Conservation (phyloP, 2,329 filamentous ascomycete genomes). For the Blastomyces silverae region DNA sequence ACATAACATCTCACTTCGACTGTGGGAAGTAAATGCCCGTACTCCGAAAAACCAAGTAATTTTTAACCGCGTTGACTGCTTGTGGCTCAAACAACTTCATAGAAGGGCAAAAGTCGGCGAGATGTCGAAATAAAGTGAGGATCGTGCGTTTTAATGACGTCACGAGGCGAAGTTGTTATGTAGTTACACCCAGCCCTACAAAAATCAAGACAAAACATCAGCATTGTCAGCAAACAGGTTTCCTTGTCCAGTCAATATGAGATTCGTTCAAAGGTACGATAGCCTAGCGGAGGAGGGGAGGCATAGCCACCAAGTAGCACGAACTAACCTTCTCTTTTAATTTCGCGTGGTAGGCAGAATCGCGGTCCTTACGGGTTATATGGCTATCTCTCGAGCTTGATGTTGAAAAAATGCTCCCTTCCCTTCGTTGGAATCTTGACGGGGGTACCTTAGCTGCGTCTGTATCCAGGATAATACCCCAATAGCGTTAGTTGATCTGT, state of each 20-base stretch:
- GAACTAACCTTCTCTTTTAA: slow-evolving; percentile 37
- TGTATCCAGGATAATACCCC: slow-evolving; percentile 16
- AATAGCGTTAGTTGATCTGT: not conserved
- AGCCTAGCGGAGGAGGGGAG: not conserved
- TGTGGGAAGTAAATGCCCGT: not conserved
- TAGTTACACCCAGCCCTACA: slow-evolving; percentile 12
- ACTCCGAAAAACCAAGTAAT: not conserved
- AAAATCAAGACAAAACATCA: not conserved
- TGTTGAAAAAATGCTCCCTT: slow-evolving; percentile 62
- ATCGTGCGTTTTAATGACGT: slow-evolving; percentile 7
- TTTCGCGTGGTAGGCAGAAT: slow-evolving; percentile 54
- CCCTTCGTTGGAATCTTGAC: slow-evolving; percentile 62
- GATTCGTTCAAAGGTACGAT: not conserved
- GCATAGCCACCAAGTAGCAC: not conserved
- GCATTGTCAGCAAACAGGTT: not conserved
- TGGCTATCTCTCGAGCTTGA: slow-evolving; percentile 59
- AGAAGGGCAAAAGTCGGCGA: not conserved
- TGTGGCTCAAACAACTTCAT: not conserved
- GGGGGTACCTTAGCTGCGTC: slow-evolving; percentile 62
- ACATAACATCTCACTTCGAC: not conserved
- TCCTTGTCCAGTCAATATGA: not conserved
- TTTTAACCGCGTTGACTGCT: not conserved
- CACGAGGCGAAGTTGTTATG: not conserved
- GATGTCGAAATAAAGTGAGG: not conserved
- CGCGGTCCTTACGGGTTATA: slow-evolving; percentile 53